phyloP scores from a whole-genome alignment of 2,329 filamentous ascomycete species.

The Colletotrichum sp. region DNA sequence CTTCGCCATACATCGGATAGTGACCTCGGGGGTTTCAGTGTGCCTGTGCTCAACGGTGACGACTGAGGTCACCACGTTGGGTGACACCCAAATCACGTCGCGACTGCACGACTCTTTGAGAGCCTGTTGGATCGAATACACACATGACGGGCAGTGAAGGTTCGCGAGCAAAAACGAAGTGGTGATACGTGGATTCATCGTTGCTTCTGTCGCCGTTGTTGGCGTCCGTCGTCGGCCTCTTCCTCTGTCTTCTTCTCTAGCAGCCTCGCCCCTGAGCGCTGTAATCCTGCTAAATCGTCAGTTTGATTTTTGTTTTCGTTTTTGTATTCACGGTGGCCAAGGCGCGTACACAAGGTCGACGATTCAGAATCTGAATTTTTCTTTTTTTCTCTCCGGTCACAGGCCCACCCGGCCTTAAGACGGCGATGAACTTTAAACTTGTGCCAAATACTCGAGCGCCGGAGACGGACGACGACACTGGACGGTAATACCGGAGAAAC shows the following conservation, averaged over 20 bases:
- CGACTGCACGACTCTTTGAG: slow-evolving; percentile 51
- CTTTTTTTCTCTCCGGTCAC: neutral
- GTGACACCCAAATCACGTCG: slow-evolving; percentile 64
- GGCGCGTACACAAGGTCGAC: neutral
- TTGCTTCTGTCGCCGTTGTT: neutral
- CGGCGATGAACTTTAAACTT: neutral
- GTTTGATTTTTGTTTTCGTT: neutral
- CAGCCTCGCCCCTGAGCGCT: neutral
- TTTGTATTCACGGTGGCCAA: neutral
- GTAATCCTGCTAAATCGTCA: neutral
- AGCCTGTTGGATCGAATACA: slow-evolving; percentile 67
- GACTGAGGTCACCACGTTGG: slow-evolving; percentile 74
- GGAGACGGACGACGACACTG: neutral
- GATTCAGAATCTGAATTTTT: neutral
- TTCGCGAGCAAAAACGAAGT: slow-evolving; percentile 74
- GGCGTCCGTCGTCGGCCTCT: neutral
- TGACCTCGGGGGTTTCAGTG: slow-evolving; percentile 40
- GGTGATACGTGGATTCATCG: slow-evolving; percentile 34
- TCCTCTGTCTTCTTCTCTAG: neutral
- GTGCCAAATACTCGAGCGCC: neutral
- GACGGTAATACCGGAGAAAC: neutral
- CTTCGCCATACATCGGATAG: slow-evolving; percentile 47
- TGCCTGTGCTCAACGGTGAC: slow-evolving; percentile 64
- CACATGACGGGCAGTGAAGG: slow-evolving; percentile 80
- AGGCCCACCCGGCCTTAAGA: neutral